These are phyloP conservation scores for Amphirosellinia nigrospora DNA, from an alignment of 495 filamentous ascomycete genomes.

Conservation along the genomic window DNA sequence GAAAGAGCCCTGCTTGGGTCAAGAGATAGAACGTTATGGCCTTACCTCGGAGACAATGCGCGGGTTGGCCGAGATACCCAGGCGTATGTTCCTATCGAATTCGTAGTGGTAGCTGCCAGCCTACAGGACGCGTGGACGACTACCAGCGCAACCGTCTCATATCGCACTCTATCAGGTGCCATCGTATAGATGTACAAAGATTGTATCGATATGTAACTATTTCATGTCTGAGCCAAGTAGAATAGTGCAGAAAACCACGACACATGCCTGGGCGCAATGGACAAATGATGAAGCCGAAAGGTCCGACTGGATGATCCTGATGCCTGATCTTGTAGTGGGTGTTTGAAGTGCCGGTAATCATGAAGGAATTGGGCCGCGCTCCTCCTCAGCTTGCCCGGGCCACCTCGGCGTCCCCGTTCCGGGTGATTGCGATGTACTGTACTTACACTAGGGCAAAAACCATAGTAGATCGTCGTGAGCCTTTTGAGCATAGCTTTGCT, in stretches of 20 bases:
- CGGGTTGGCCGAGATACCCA: not conserved
- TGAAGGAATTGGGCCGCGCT: constrained; percentile 9
- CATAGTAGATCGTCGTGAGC: not conserved
- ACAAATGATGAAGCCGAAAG: constrained; percentile 5
- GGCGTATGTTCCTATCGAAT: constrained; percentile 1
- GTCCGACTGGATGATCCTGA: not conserved
- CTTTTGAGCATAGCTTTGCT: constrained; percentile 11
- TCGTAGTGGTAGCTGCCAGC: constrained; percentile 9
- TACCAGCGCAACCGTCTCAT: constrained; percentile 20
- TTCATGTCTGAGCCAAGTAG: constrained; percentile 25
- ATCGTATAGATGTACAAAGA: constrained; percentile 33
- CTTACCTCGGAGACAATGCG: not conserved
- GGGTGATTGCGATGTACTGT: constrained; percentile 17
- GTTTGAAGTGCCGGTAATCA: not conserved
- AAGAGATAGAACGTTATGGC: constrained; percentile 65
- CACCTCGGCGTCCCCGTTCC: constrained; percentile 9
- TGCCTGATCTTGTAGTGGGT: not conserved
- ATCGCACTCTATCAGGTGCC: constrained; percentile 23
- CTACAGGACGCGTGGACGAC: constrained; percentile 15
- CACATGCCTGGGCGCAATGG: not conserved
- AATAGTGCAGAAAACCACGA: not conserved
- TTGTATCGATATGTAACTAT: constrained; percentile 38
- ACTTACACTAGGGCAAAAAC: constrained; percentile 13
- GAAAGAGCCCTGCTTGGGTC: constrained; percentile 99
- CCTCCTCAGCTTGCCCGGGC: not conserved